Evolutionary conservation across 768 basidiomycete species (phyloP).

Genomic region (Cantharellus anzutake): DNA sequence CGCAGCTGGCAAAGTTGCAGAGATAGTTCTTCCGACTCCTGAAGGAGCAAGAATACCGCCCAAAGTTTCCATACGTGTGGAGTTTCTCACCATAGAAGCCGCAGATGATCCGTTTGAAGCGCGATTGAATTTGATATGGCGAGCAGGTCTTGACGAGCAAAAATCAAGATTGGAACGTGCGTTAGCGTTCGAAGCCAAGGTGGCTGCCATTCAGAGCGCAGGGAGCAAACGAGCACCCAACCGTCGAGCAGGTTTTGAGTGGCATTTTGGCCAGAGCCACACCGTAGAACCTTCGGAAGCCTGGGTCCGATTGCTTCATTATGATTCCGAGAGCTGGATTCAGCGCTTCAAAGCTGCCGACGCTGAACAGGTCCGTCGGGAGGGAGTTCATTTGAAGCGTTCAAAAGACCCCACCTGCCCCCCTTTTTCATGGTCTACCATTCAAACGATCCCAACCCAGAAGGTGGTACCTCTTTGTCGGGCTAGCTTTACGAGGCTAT

Average conservation of each 20-base stretch:
- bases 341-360: constrained; percentile 31
- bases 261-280: constrained; percentile 43
- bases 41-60: constrained; percentile 62
- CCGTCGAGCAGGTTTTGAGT: constrained; percentile 23
- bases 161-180: constrained; percentile 53
- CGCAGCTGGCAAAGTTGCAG: constrained; percentile 30
- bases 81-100: constrained; percentile 52
- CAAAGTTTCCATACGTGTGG: constrained; percentile 35
- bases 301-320: constrained; percentile 40
- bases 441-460: constrained; percentile 17
- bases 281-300: constrained; percentile 58
- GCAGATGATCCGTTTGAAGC: constrained; percentile 75
- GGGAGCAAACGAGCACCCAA: constrained; percentile 12
- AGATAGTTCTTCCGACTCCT: constrained; percentile 39
- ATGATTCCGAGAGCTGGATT: constrained; percentile 59
- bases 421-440: constrained; percentile 12
- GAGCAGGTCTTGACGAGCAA: constrained; percentile 52
- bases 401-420: neutral
- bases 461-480: constrained; percentile 52
- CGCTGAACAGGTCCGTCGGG: constrained; percentile 27
- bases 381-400: constrained; percentile 7
- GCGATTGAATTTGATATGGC: constrained; percentile 52
- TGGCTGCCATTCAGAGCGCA: constrained; percentile 36
- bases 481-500: constrained; percentile 36
- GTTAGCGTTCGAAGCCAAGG: constrained; percentile 64